Evolutionary conservation across 495 filamentous ascomycete genomes (phyloP), one percentile per base, ranked within the genome.

Genomic region (Xylaria telfairii): DNA sequence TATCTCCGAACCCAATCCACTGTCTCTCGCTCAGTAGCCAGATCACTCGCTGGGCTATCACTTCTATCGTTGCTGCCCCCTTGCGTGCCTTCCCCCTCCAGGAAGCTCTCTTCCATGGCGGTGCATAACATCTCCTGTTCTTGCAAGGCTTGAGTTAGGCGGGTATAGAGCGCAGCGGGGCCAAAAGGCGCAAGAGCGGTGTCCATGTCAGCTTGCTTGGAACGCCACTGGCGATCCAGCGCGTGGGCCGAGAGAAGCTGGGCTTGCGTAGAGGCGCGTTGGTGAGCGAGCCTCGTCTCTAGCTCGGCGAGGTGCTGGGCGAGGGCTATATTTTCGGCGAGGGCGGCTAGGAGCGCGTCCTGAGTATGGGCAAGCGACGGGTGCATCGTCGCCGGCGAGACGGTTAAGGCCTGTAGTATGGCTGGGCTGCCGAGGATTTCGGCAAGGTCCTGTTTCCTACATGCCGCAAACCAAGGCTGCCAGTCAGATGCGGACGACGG

Each of bases 191-290:
- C 89, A 59, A 99, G 82, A 10, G 92, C 93, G 5, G 86, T 81
- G 76, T 99, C 96, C 90, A 97, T 96, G 67, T 93, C 92, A 4
- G 86, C 84, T 78, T 98, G 93, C 78, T 96, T 97, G 57, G 90
- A 87, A 51, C 92, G 89, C 94, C 96, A 98, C 68, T 91, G 89
- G n/a, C 92, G 90, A 77, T 98, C 96, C 3, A 97, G 89, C 7
- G 92, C 93, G 75, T 93, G 92, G 24, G 95, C 88, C 3, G 90
- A 86, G 1, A 98, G 88, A 2, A 99, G 89, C 61, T 94, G 91
- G 2, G 91, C 89, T 78, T 98, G 93, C 0, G 92, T 90, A 9
- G 82, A 81, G 26, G 86, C 82, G 68, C 94, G 91, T 39, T 91
- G 86, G 67, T 86, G 82, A 3, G 82, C 78, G 26, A 97, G 85